Evolutionary conservation across 371 early-diverging fungal species (phyloP), one percentile per base, ranked within the genome.

Genomic region (Zancudomyces culisetae): DNA sequence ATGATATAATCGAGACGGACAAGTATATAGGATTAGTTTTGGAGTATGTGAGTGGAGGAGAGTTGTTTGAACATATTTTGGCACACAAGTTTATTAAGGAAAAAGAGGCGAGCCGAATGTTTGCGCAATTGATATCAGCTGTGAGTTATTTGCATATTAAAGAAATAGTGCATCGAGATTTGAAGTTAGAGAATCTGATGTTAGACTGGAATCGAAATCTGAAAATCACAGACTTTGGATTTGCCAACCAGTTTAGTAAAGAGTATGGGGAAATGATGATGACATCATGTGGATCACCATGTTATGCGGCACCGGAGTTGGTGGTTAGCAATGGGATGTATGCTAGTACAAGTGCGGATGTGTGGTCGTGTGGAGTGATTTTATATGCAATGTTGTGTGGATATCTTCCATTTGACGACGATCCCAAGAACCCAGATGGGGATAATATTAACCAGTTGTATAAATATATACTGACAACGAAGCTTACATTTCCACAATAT

Each of bases 391-490:
- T 95, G 96, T 71, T 93, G 8, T 88, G 87, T 43, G 99, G 99
- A 2, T 91, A 89, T 59, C 76, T 99, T 35, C 99, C 99, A 8
- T 99, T 88, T 64, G 98, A 99, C 57, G 99, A 98, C 65, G 98
- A 98, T 66, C 93, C 94, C 4, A 79, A 75, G 10, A 94, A 96
- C 64, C 95, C 94, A 19, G 92, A 92, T 46, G 87, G 91, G 28
- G 90, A 92, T 66, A 91, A 93, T 64, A 88, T 95, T 72, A 90
- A 91, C 61, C 73, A 86, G 59, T 75, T 95, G 20, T 95, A 95
- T 77, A 85, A 87, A 63, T 92, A 95, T 60, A 95, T 95, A 53
- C 63, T 93, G 54, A 83, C 83, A 45, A 90, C 95, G 18, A 76
- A 84, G 21, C 69, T 91, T 2, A 82, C 82, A 2, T 91, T 88